phyloP scores from a whole-genome alignment of 345 rosid genomes.

The Boechera divaricarpa region DNA sequence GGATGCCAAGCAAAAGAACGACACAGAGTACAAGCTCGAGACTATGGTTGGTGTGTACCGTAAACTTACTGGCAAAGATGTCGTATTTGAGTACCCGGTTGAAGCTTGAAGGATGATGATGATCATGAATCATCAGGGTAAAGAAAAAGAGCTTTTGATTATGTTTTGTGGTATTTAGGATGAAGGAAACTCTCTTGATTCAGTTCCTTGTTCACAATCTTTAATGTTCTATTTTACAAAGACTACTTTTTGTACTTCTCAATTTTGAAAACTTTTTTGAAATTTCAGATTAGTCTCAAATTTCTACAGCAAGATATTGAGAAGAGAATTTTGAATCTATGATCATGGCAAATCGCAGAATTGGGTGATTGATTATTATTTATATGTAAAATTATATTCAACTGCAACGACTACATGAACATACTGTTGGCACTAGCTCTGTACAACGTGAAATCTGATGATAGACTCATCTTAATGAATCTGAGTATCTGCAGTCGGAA shows the following conservation, averaged over 20 bases:
- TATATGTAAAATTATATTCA: no score
- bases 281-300: not conserved
- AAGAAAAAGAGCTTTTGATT: slow-evolving; percentile 33
- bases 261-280: slow-evolving; percentile 27
- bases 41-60: slow-evolving; percentile 80
- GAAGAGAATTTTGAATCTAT: not conserved
- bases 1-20: slow-evolving; percentile 83
- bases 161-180: slow-evolving; percentile 45
- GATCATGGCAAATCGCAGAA: not conserved
- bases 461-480: not conserved
- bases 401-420: not conserved
- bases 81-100: slow-evolving; percentile 75
- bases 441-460: not conserved
- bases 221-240: slow-evolving; percentile 21
- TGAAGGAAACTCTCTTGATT: slow-evolving; percentile 38
- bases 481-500: not conserved
- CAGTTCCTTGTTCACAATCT: slow-evolving; percentile 42
- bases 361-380: no score
- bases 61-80: slow-evolving; percentile 87
- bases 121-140: slow-evolving; percentile 37
- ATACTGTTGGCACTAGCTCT: not conserved
- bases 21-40: slow-evolving; percentile 81
- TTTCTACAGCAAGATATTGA: no score
- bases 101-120: slow-evolving; percentile 57
- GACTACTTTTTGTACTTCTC: slow-evolving; percentile 30